Evolutionary conservation across 169 alveolate genomes (phyloP), one percentile per base, ranked within the genome.

Genomic region (Plasmodium gallinaceum): DNA sequence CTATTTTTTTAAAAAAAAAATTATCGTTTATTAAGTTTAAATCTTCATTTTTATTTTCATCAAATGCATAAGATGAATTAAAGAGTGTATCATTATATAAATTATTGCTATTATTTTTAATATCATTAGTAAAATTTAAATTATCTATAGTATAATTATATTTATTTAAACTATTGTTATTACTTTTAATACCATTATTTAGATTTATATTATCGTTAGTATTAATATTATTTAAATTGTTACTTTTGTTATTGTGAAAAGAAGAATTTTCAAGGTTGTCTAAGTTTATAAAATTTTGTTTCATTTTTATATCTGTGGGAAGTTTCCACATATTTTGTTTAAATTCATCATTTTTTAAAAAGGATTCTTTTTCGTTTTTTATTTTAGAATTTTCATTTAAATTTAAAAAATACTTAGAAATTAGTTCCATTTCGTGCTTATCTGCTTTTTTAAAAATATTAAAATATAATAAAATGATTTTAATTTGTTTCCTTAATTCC

Each of bases 371-470:
- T 14, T 61, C 68, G 8, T 60, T 20, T 26, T 16, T 20, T 7
- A 45, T 26, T 16, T 22, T 43, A 52, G 43, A 7, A 9, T 8
- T n/a, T 26, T 43, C 54, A 20, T 61, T 32, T 72, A 43, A n/a
- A 43, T 45, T 48, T 76, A 76, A 46, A 61, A 76, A 64, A 18
- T 43, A 64, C 32, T 68, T 51, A n/a, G 5, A 60, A 12, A 76
- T 26, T 12, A 45, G 24, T 24, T 76, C 43, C 75, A 64, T 48
- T 18, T 64, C 72, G 6, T 39, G 70, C 42, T 18, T 46, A 24
- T 64, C 46, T 64, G 65, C 46, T 69, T 68, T 76, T 24, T 76
- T 48, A 64, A 76, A 76, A 64, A 76, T 76, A 58, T 64, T 65
- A 58, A 7, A 76, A 4, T 58, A 76, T 37, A 76, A 20, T 20